Evolutionary conservation across 108 stramenopile genomes (phyloP).

Genomic region (Discostella stelligeroides): DNA sequence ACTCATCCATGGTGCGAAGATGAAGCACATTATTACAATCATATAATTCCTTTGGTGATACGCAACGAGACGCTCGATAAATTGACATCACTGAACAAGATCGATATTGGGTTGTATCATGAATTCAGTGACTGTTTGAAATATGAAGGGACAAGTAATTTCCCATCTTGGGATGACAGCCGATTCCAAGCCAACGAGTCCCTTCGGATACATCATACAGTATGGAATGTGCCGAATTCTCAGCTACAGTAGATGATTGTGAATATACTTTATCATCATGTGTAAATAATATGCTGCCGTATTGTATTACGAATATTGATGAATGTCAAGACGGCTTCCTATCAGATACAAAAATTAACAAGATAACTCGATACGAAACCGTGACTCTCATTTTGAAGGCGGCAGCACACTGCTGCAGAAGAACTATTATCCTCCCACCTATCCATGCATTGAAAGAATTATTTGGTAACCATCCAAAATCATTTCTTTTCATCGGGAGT

Average conservation of each 20-base stretch:
- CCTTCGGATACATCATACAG: slow-evolving; percentile 1
- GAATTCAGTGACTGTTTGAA: slow-evolving; percentile 31
- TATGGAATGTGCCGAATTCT: slow-evolving; percentile 2
- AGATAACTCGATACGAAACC: too few relatives aligned
- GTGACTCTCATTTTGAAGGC: neutral
- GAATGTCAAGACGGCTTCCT: neutral
- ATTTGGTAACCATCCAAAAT: neutral
- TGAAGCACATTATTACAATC: slow-evolving; percentile 24
- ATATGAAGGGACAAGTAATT: slow-evolving; percentile 5
- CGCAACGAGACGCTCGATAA: slow-evolving; percentile 21
- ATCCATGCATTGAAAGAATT: neutral
- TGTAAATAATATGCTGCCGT: neutral
- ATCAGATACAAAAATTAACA: neutral
- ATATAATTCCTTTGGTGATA: slow-evolving; percentile 15
- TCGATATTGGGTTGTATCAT: slow-evolving; percentile 33
- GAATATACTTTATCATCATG: too few relatives aligned
- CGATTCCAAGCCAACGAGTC: slow-evolving; percentile 17
- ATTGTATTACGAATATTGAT: neutral
- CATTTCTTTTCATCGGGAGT: slow-evolving; percentile 70
- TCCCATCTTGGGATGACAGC: slow-evolving; percentile 31
- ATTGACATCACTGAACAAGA: slow-evolving; percentile 23
- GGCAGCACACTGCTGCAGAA: neutral
- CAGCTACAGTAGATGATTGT: neutral
- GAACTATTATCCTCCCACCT: neutral
- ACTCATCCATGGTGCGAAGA: slow-evolving; percentile 30